phyloP scores from a whole-genome alignment of 2,329 filamentous ascomycete genomes.

The Botrytis porri region DNA sequence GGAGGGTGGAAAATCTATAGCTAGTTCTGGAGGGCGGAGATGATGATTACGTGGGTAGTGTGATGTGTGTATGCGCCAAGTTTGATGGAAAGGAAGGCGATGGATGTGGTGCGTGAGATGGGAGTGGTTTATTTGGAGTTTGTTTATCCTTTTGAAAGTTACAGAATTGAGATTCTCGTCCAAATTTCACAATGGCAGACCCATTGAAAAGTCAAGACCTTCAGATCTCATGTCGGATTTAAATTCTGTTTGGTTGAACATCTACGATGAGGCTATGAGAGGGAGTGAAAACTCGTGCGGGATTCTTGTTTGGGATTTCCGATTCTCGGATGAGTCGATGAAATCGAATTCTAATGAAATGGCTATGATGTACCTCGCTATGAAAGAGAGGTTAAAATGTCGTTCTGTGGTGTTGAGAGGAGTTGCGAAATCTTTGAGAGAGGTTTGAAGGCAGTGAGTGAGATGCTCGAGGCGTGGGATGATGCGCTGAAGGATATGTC shows the following conservation, averaged over 20 bases:
- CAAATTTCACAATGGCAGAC: accelerated
- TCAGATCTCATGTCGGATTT: background rate
- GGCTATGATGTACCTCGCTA: background rate
- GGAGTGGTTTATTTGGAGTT: too few species aligned
- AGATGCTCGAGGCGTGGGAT: background rate
- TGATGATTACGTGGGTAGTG: too few species aligned
- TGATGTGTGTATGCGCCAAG: too few species aligned
- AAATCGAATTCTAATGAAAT: background rate
- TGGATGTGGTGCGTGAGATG: too few species aligned
- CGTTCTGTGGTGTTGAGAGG: background rate
- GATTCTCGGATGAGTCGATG: background rate
- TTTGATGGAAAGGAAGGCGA: too few species aligned
- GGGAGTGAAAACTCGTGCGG: background rate
- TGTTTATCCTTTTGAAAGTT: too few species aligned
- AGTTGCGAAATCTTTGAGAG: background rate
- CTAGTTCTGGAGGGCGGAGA: too few species aligned
- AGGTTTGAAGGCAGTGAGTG: background rate
- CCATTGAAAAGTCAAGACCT: accelerated
- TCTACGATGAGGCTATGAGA: background rate
- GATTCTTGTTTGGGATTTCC: background rate
- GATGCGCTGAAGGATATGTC: background rate
- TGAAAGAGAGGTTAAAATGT: background rate
- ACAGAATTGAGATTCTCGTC: too few species aligned
- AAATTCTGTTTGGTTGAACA: background rate
- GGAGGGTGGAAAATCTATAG: too few species aligned